Conservation (phyloP, 2,329 filamentous ascomycete species). For the Colletotrichum sp. region DNA sequence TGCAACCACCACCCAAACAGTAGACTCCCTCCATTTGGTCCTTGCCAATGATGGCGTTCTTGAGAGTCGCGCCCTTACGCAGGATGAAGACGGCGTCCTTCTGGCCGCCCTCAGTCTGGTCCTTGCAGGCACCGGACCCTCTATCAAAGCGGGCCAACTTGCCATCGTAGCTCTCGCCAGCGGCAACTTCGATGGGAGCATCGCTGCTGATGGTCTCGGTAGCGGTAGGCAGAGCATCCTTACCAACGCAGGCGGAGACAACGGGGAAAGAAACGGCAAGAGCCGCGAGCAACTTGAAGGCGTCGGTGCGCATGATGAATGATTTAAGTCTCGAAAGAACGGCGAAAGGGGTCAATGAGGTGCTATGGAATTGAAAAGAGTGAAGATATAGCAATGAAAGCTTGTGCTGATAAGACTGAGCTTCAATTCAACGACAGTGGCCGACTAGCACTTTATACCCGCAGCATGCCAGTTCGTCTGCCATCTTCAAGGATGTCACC, state of each 20-base stretch:
- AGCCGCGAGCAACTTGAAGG: conserved; percentile 9
- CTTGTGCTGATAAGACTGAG: background rate
- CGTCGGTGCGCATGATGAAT: background rate
- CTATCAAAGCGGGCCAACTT: conserved; percentile 41
- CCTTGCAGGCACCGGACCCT: conserved; percentile 44
- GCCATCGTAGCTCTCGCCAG: conserved; percentile 35
- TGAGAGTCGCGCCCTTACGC: conserved; percentile 45
- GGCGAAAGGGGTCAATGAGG: background rate
- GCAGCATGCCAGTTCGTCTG: background rate
- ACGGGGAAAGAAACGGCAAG: conserved; percentile 21
- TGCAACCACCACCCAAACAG: conserved; percentile 30
- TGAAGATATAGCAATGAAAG: background rate
- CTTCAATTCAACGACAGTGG: background rate
- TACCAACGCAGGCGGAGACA: conserved; percentile 26
- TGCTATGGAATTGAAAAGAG: background rate
- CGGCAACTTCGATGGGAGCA: conserved; percentile 34
- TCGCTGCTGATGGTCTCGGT: conserved; percentile 30
- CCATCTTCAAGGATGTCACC: background rate
- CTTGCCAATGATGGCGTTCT: conserved; percentile 52
- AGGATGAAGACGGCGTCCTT: conserved; percentile 49
- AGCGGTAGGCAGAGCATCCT: conserved; percentile 30
- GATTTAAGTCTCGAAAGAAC: background rate
- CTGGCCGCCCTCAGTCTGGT: conserved; percentile 46
- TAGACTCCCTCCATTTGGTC: conserved; percentile 32
- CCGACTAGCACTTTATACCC: background rate